These are phyloP conservation scores for Emergomyces africanus DNA, from an alignment of 2,329 filamentous ascomycete genomes.

Conservation along the genomic window DNA sequence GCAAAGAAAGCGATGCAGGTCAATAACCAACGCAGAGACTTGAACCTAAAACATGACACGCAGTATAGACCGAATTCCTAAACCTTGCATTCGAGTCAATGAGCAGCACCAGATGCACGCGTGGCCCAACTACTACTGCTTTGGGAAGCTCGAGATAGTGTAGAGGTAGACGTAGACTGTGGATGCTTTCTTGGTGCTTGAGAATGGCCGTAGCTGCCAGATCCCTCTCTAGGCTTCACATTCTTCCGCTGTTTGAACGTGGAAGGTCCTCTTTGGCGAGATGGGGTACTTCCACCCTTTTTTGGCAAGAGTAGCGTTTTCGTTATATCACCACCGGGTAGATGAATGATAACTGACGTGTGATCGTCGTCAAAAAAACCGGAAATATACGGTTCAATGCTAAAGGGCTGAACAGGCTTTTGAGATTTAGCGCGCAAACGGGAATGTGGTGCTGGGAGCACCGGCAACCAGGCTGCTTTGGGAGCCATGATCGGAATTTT, in stretches of 20 bases:
- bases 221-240: slow-evolving; percentile 28
- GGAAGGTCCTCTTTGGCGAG: slow-evolving; percentile 13
- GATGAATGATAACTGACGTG: slow-evolving; percentile 30
- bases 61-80: not conserved
- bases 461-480: slow-evolving; percentile 50
- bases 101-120: slow-evolving; percentile 1
- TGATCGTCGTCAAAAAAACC: slow-evolving; percentile 25
- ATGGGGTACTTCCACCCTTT: slow-evolving; percentile 16
- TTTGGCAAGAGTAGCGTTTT: slow-evolving; percentile 30
- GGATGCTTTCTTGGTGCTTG: slow-evolving; percentile 7
- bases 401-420: slow-evolving; percentile 43
- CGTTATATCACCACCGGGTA: slow-evolving; percentile 34
- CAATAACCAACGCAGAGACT: not conserved
- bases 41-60: not conserved
- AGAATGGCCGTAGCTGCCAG: slow-evolving; percentile 23
- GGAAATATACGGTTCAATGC: slow-evolving; percentile 33
- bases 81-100: not conserved
- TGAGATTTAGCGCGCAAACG: slow-evolving; percentile 33
- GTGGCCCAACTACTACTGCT: slow-evolving; percentile 3
- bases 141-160: not conserved
- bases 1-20: not conserved
- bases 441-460: slow-evolving; percentile 24
- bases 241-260: slow-evolving; percentile 20
- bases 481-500: slow-evolving; percentile 52
- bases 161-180: slow-evolving; percentile 3